Percentiles rank a stretch among this genome's conserved stretches.
phyloP scores from a whole-genome alignment of 2,329 filamentous ascomycete genomes.

The Colletotrichum liriopes region DNA sequence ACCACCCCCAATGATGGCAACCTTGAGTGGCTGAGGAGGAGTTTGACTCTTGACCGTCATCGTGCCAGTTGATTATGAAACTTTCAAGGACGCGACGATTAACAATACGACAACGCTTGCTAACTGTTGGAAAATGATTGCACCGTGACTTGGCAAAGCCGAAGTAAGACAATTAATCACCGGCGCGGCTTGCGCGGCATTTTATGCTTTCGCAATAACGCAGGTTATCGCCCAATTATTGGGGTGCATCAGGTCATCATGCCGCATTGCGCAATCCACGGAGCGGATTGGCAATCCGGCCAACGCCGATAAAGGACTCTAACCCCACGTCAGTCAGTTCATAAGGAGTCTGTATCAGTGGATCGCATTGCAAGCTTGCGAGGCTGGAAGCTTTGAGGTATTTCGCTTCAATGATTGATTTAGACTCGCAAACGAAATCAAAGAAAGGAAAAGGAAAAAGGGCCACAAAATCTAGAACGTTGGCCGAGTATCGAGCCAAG shows the following conservation, averaged over 20 bases:
- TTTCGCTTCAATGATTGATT: no score
- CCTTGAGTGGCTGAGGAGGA: neutral
- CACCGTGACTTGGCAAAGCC: neutral
- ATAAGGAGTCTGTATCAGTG: neutral
- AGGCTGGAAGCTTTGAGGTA: neutral
- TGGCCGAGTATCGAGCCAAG: no score
- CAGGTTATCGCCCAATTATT: constrained; percentile 11
- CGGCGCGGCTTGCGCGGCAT: constrained; percentile 7
- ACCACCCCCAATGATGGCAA: constrained; percentile 48
- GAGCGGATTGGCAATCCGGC: constrained; percentile 36
- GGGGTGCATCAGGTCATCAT: constrained; percentile 17
- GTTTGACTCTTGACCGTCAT: neutral
- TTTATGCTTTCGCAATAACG: constrained; percentile 14
- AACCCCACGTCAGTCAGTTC: constrained; percentile 3
- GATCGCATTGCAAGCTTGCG: neutral
- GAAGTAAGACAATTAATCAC: neutral
- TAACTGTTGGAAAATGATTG: neutral
- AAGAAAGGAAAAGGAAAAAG: no score
- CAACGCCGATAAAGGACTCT: constrained; percentile 28
- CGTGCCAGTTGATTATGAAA: neutral
- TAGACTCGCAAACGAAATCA: no score
- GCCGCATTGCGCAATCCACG: constrained; percentile 33
- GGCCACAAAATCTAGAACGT: no score
- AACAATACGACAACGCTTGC: neutral
- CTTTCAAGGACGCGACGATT: neutral